A percentile compares a stretch with the other conserved stretches of the same genome.
These are phyloP conservation scores for Moesziomyces parantarcticus DNA, from an alignment of 1,284 basidiomycete species.

Conservation along the genomic window DNA sequence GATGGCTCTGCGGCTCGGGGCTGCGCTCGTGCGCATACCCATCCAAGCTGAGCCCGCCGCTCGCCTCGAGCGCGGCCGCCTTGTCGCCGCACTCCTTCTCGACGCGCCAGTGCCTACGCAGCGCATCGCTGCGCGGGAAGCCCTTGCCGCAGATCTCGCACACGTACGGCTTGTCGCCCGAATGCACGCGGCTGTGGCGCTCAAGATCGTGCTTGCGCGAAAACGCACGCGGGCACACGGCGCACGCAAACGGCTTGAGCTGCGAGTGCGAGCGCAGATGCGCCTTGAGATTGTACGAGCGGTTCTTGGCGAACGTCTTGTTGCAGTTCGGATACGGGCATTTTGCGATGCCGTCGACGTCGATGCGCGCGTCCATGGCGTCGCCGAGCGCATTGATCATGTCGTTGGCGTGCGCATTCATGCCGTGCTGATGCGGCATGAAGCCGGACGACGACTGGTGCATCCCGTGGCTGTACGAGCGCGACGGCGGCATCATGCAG, in stretches of 20 bases:
- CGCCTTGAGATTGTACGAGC: constrained; percentile 63
- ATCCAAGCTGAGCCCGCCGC: constrained; percentile 33
- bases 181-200: constrained; percentile 64
- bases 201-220: constrained; percentile 66
- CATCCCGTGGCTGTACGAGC: constrained; percentile 28
- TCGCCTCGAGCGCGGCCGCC: constrained; percentile 55
- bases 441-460: constrained; percentile 17
- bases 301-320: constrained; percentile 65
- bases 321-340: constrained; percentile 61
- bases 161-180: constrained; percentile 66
- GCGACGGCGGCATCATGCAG: constrained; percentile 41
- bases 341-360: constrained; percentile 57
- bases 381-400: constrained; percentile 59
- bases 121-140: constrained; percentile 65
- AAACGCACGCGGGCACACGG: constrained; percentile 63
- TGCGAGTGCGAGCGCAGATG: constrained; percentile 61
- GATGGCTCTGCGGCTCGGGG: constrained; percentile 31
- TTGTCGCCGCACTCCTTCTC: constrained; percentile 63
- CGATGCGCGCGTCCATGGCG: constrained; percentile 56
- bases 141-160: constrained; percentile 65
- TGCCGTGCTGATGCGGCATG: constrained; percentile 28
- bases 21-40: constrained; percentile 28
- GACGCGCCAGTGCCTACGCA: constrained; percentile 65
- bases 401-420: constrained; percentile 36
- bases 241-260: constrained; percentile 62